Evolutionary conservation across 768 basidiomycete species (phyloP), one percentile per base, ranked within the genome.

Genomic region (Boletus rubescentipes): DNA sequence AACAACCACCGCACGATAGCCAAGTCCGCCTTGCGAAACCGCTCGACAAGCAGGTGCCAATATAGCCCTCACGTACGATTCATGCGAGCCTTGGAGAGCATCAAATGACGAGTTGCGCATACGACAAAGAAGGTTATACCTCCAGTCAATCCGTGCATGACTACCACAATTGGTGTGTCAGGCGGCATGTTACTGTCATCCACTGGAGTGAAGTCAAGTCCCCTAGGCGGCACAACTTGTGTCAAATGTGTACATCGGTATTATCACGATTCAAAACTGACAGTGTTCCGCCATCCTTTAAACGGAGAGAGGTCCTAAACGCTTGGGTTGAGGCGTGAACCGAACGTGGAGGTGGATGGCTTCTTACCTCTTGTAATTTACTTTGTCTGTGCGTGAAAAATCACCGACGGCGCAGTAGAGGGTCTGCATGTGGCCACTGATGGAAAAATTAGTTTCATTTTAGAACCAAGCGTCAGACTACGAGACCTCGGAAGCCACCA

Each of bases 1-100:
- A 67, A 95, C 81, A 9, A 98, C 93, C 12, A 89, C 87, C 5
- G 83, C 95, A 53, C 97, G 80, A 71, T 91, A 96, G 15, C 94
- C 93, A 49, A 96, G 75, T 2, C 95, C 96, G n/a, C 91, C 92
- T 61, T 89, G 76, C 38, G 80, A 78, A 8, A 85, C 78, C 26
- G 89, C 79, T 29, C 78, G 77, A 67, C 87, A 87, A 14, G 86
- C 87, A 54, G 83, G 86, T 46, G 82, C 80, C 4, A 98, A 75
- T 42, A 97, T 79, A 29, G 89, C 85, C 57, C 93, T 79, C 40
- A 97, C 90, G 65, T 97, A 98, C 18, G 86, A 78, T 76, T 96
- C 96, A 66, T 96, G 84, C 18, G 91, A 93, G 36, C 91, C 91
- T 92, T 58, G 54, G 58, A 48, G 53, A 39, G 36, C 23, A 31